Evolutionary conservation across 139 green algal species (phyloP).

Genomic region (Coelastrella sp.): DNA sequence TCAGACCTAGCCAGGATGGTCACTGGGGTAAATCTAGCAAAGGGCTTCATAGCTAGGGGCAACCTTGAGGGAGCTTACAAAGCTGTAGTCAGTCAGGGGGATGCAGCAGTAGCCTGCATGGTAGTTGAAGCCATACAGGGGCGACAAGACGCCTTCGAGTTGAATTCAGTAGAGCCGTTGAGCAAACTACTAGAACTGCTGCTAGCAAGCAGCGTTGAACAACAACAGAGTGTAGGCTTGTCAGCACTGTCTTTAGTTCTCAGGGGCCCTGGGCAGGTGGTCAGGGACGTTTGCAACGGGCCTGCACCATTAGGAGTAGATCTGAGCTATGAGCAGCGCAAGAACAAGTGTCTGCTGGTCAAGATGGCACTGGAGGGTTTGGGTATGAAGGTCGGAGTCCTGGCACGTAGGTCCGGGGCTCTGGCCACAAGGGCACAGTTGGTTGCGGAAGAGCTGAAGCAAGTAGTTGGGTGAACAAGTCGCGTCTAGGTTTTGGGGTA

Average conservation of each 20-base stretch:
- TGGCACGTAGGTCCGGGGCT: constrained; percentile 18
- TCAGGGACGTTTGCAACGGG: constrained; percentile 59
- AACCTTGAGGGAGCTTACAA: constrained; percentile 49
- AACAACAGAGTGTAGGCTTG: constrained; percentile 56
- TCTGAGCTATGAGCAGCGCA: constrained; percentile 73
- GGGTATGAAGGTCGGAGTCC: constrained; percentile 47
- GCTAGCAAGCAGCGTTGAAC: constrained; percentile 50
- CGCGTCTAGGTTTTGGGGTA: background rate
- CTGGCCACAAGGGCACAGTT: constrained; percentile 41
- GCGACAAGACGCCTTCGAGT: constrained; percentile 32
- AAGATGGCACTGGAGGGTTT: constrained; percentile 60
- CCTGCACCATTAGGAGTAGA: constrained; percentile 63
- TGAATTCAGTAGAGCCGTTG: constrained; percentile 33
- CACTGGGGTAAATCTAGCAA: constrained; percentile 51
- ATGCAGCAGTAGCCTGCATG: constrained; percentile 50
- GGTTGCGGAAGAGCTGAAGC: constrained; percentile 38
- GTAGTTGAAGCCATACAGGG: constrained; percentile 33
- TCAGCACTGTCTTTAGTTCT: constrained; percentile 51
- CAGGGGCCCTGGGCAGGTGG: constrained; percentile 61
- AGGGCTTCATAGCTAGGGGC: constrained; percentile 52
- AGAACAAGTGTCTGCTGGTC: constrained; percentile 57
- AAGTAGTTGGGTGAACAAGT: background rate
- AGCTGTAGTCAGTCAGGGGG: constrained; percentile 35
- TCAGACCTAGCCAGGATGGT: constrained; percentile 36
- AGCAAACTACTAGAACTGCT: constrained; percentile 56